These are phyloP conservation scores for Phaseolus coccineus DNA, from an alignment of 331 rosid species.

Conservation along the genomic window DNA sequence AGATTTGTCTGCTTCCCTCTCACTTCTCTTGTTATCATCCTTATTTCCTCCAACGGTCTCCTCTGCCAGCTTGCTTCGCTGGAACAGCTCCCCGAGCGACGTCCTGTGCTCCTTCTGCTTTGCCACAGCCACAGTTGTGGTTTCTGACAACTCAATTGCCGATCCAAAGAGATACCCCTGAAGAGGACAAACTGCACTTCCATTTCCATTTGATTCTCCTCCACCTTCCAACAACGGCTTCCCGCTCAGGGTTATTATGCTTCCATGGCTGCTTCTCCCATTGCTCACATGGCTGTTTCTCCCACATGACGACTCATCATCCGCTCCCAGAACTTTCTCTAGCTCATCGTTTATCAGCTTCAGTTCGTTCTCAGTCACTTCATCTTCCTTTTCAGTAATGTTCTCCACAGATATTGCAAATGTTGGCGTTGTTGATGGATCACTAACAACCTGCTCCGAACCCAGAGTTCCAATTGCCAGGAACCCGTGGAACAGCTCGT, in stretches of 20 bases:
- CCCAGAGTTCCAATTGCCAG: constrained; percentile 96
- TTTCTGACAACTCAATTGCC: constrained; percentile 72
- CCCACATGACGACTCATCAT: constrained; percentile 74
- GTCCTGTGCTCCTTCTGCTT: constrained; percentile 81
- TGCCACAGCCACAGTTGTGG: constrained; percentile 52
- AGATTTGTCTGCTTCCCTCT: constrained; percentile 71
- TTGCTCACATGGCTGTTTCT: constrained; percentile 83
- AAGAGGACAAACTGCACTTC: constrained; percentile 70
- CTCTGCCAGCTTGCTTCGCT: constrained; percentile 70
- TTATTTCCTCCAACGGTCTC: constrained; percentile 59
- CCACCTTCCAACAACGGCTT: constrained; percentile 64
- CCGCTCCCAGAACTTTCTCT: constrained; percentile 80
- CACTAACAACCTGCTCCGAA: constrained; percentile 57
- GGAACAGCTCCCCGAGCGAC: constrained; percentile 90
- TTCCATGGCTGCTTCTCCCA: constrained; percentile 88
- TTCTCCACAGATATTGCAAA: constrained; percentile 77
- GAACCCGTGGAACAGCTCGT: constrained; percentile 83
- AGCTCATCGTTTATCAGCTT: constrained; percentile 82
- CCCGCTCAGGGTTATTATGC: constrained; percentile 78
- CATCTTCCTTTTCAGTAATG: constrained; percentile 82
- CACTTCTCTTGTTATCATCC: constrained; percentile 50
- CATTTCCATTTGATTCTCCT: constrained; percentile 51
- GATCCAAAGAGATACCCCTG: constrained; percentile 90
- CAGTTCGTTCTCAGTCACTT: constrained; percentile 80
- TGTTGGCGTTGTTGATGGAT: constrained; percentile 76